Conservation (phyloP, 805 yeast species). For the Candida awuae region DNA sequence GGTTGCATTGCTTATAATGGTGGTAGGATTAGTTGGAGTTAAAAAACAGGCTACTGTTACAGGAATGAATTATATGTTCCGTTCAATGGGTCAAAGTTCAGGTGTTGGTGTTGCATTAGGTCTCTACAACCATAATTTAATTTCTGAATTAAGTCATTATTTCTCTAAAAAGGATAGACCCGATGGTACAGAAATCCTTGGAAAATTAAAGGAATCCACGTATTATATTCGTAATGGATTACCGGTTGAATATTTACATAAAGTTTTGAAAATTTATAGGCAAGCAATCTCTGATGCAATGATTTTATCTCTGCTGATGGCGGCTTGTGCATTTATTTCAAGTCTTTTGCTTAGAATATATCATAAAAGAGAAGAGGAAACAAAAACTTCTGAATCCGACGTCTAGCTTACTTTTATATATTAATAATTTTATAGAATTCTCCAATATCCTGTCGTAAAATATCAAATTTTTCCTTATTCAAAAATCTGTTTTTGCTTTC, state of each 20-base stretch:
- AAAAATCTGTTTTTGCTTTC: neutral
- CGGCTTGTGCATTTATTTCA: constrained; percentile 18
- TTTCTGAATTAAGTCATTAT: constrained; percentile 26
- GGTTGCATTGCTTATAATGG: constrained; percentile 34
- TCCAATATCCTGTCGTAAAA: constrained; percentile 7
- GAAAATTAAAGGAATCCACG: constrained; percentile 20
- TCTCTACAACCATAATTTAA: constrained; percentile 29
- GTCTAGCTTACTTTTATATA: neutral
- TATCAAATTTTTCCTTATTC: constrained; percentile 1
- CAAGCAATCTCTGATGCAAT: constrained; percentile 22
- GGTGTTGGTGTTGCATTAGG: constrained; percentile 39
- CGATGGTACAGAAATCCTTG: constrained; percentile 19
- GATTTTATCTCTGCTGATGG: constrained; percentile 21
- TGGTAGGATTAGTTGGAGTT: constrained; percentile 37
- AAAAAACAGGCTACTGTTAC: constrained; percentile 41
- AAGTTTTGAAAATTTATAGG: constrained; percentile 26
- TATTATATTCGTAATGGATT: constrained; percentile 27
- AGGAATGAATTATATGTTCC: constrained; percentile 41
- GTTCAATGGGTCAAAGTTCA: constrained; percentile 40
- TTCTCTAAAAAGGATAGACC: constrained; percentile 20
- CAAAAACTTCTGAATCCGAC: neutral
- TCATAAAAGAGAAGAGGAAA: constrained; percentile 2
- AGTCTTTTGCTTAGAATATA: constrained; percentile 20
- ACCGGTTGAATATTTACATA: constrained; percentile 18
- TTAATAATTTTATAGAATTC: constrained; percentile 2